Evolutionary conservation across 768 basidiomycete genomes (phyloP).

Genomic region (Tubosaeta sp.): DNA sequence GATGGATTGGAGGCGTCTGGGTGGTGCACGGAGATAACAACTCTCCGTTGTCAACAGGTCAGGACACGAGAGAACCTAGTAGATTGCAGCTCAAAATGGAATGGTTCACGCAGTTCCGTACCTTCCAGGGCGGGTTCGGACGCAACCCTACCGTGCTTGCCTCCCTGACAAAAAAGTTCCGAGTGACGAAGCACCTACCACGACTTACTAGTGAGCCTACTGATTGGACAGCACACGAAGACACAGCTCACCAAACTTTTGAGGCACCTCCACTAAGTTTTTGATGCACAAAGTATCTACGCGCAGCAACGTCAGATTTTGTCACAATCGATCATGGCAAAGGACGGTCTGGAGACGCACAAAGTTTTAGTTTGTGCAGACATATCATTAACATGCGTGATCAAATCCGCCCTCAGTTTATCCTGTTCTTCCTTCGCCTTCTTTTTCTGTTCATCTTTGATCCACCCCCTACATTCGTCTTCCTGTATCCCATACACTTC

Average conservation of each 20-base stretch:
- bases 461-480: background rate
- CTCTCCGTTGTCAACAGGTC: background rate
- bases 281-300: slow-evolving; percentile 13
- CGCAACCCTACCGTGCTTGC: background rate
- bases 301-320: background rate
- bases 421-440: slow-evolving; percentile 6
- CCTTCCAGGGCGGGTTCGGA: slow-evolving; percentile 19
- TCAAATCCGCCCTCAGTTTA: slow-evolving; percentile 14
- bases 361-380: slow-evolving; percentile 1
- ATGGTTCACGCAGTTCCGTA: background rate
- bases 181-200: background rate
- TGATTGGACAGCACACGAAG: background rate
- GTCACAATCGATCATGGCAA: no score
- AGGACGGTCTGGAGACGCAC: slow-evolving; percentile 5
- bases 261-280: background rate
- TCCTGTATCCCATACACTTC: slow-evolving; percentile 9
- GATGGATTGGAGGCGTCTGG: slow-evolving; percentile 58
- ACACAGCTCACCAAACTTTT: background rate
- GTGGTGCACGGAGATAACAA: slow-evolving; percentile 5
- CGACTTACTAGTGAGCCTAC: background rate
- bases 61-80: slow-evolving; percentile 5
- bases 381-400: slow-evolving; percentile 13
- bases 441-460: background rate
- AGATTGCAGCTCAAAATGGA: background rate
- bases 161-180: slow-evolving; percentile 10